Conservation (phyloP, 495 filamentous ascomycete species). For the Penicillium antarcticum region DNA sequence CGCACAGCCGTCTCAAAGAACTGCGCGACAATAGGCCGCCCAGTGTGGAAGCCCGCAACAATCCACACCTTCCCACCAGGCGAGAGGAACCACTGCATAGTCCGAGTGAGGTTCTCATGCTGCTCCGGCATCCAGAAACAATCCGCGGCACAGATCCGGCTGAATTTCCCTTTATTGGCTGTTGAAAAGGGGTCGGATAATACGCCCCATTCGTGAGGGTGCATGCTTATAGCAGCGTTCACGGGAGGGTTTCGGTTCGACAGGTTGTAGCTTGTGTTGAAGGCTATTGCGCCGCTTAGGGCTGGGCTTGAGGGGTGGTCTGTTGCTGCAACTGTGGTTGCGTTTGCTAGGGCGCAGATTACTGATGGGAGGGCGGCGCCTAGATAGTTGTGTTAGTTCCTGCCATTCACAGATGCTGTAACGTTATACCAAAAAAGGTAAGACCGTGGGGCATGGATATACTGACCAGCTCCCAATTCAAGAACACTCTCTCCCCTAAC, state of each 20-base stretch:
- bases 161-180: conserved; percentile 50
- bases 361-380: conserved; percentile 76
- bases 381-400: conserved; percentile 18
- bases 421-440: too few relatives aligned
- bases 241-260: conserved; percentile 13
- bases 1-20: conserved; percentile 66
- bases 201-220: conserved; percentile 74
- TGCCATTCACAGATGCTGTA: too few relatives aligned
- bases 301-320: conserved; percentile 74
- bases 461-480: conserved; percentile 61
- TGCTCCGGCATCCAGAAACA: conserved; percentile 83
- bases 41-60: conserved; percentile 82
- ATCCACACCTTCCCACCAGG: conserved; percentile 58
- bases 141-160: conserved; percentile 74
- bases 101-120: conserved; percentile 67
- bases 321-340: conserved; percentile 59
- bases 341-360: conserved; percentile 60
- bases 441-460: too few relatives aligned
- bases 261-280: conserved; percentile 60
- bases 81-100: conserved; percentile 70
- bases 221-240: conserved; percentile 35
- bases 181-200: conserved; percentile 52
- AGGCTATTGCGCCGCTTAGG: conserved; percentile 56
- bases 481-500: conserved; percentile 51
- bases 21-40: conserved; percentile 60